Conservation (phyloP, 371 early-diverging fungal genomes). For the Mucor velutinosus region DNA sequence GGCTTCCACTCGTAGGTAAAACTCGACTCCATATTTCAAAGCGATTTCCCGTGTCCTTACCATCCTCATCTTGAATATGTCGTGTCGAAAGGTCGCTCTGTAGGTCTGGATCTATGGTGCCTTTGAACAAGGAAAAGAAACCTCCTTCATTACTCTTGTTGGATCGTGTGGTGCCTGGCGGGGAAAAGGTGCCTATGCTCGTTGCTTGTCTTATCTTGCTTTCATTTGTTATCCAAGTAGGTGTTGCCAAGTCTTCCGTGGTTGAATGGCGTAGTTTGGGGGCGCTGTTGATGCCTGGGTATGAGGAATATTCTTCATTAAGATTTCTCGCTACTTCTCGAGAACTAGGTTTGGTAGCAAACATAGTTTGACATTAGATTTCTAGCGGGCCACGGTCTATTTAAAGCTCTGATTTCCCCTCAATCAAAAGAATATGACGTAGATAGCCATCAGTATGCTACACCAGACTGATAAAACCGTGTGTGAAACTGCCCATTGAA, state of each 20-base stretch:
- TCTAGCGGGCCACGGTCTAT: no score
- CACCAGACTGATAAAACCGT: no score
- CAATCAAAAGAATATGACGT: no score
- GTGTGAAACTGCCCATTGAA: no score
- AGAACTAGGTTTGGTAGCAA: slow-evolving; percentile 9
- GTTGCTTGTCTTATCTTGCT: neutral
- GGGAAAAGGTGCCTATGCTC: neutral
- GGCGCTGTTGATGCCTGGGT: neutral
- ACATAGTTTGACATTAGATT: neutral
- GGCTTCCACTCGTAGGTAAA: neutral
- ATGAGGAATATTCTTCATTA: slow-evolving; percentile 1
- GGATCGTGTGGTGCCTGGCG: neutral
- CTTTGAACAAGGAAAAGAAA: neutral
- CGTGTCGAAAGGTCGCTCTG: slow-evolving; percentile 30
- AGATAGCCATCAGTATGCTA: no score
- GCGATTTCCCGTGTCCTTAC: slow-evolving; percentile 8
- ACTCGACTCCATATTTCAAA: slow-evolving; percentile 16
- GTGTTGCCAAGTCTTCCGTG: neutral
- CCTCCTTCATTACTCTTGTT: neutral
- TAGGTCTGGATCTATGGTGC: neutral
- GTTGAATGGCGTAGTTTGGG: slow-evolving; percentile 10
- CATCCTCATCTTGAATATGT: slow-evolving; percentile 19
- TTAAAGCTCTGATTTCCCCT: no score
- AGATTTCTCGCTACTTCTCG: neutral
- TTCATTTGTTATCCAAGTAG: neutral